phyloP scores from a whole-genome alignment of 106 monocot species.

The Phalaenopsis aphrodite region DNA sequence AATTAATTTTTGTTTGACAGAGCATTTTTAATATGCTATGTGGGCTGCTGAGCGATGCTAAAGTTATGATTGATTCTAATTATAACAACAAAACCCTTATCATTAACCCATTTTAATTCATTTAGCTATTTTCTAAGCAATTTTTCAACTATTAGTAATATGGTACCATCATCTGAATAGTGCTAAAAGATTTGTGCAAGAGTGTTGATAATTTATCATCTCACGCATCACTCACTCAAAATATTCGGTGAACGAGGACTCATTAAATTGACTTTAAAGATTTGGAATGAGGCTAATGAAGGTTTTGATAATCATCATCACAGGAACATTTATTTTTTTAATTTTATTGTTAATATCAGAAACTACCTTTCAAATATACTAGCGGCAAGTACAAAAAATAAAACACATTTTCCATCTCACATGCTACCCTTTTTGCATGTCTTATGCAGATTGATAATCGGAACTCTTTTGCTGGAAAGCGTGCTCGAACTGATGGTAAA shows the following conservation, averaged over 20 bases:
- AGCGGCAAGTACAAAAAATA: not conserved
- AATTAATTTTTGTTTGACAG: not conserved
- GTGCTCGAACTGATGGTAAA: constrained; percentile 5
- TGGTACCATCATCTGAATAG: not conserved
- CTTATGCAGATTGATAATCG: constrained; percentile 3
- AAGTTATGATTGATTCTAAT: not conserved
- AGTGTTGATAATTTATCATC: too few species aligned
- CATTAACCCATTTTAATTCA: not conserved
- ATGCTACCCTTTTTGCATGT: not conserved
- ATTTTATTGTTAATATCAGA: not conserved
- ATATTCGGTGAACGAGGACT: not conserved
- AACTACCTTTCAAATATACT: not conserved
- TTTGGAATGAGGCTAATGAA: not conserved
- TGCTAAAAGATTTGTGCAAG: not conserved
- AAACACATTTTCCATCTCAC: not conserved
- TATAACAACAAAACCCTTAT: not conserved
- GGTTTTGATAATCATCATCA: not conserved
- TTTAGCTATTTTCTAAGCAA: not conserved
- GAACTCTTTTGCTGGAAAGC: constrained; percentile 4
- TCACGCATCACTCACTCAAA: not conserved
- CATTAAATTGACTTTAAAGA: not conserved
- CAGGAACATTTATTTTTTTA: not conserved
- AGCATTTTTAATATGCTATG: not conserved
- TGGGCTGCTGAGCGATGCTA: not conserved
- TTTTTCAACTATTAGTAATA: not conserved